These are phyloP conservation scores for Tetrastigma voinierianum DNA, from an alignment of 164 flowering plant genomes.

Conservation along the genomic window DNA sequence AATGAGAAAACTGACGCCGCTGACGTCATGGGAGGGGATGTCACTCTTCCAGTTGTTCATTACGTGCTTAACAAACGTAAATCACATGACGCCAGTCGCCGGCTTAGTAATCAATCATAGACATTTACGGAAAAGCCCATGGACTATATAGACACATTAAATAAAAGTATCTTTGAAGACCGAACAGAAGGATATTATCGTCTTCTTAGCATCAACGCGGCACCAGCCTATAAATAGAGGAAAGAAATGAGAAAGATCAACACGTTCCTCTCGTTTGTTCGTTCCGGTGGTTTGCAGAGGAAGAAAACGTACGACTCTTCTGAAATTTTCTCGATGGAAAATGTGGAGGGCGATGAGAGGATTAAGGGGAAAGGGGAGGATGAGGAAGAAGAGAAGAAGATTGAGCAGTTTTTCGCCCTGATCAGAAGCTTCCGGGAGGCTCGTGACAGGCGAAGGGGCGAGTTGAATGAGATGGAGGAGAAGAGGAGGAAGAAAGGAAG, in stretches of 20 bases:
- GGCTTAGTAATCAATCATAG: no score
- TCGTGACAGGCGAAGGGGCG: slow-evolving; percentile 12
- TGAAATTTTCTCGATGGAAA: not conserved
- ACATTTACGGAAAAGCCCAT: no score
- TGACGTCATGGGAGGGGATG: no score
- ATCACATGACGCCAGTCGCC: no score
- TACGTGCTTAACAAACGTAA: no score
- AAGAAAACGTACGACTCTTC: not conserved
- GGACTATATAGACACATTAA: no score
- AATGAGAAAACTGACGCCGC: no score
- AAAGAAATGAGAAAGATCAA: no score
- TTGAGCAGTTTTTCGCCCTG: slow-evolving; percentile 40
- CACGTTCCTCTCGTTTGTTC: no score
- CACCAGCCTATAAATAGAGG: no score
- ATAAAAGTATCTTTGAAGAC: no score
- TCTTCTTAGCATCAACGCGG: not conserved
- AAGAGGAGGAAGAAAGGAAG: slow-evolving; percentile 4
- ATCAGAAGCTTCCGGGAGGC: slow-evolving; percentile 27
- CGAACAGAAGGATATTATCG: not conserved
- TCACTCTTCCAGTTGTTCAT: no score
- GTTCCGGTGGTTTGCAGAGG: not conserved
- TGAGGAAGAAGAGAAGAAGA: slow-evolving; percentile 27
- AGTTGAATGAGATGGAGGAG: slow-evolving; percentile 12
- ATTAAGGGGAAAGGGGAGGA: slow-evolving; percentile 3
- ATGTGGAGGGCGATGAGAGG: not conserved